Conservation (phyloP, 78 protist species). For the slime mould (Dictyostelium discoideum) region DNA sequence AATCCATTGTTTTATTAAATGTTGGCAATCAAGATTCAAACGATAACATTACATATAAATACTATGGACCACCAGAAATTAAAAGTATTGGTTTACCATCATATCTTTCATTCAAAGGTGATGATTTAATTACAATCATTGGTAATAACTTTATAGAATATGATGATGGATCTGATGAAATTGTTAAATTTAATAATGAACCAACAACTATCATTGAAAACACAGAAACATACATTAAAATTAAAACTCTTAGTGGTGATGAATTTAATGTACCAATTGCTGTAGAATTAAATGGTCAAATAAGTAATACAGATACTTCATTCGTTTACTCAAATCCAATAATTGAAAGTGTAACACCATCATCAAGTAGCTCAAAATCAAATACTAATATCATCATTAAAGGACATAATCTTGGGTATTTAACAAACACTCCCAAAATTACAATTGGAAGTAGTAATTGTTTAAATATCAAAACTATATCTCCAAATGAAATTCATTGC, state of each 20-base stretch:
- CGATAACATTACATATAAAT: neutral
- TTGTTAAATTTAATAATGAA: neutral
- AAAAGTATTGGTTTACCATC: neutral
- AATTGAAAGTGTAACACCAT: too few species aligned
- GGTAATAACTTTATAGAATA: slow-evolving; percentile 30
- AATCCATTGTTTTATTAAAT: too few species aligned
- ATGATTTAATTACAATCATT: neutral
- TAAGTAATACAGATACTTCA: neutral
- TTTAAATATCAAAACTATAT: neutral
- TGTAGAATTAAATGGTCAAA: neutral
- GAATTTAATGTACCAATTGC: neutral
- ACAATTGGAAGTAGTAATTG: neutral
- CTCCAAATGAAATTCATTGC: neutral
- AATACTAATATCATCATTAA: too few species aligned
- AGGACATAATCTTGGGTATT: too few species aligned
- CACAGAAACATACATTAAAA: neutral
- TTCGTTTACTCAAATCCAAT: neutral
- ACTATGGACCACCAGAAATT: slow-evolving; percentile 59
- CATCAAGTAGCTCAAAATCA: too few species aligned
- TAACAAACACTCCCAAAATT: too few species aligned
- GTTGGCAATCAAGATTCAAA: too few species aligned
- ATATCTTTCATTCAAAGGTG: slow-evolving; percentile 12
- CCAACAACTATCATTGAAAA: neutral
- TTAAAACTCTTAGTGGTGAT: neutral
- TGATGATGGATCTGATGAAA: neutral